Base-by-base conservation (phyloP, 371 early-diverging fungal species). In the Mucor irregularis region DNA sequence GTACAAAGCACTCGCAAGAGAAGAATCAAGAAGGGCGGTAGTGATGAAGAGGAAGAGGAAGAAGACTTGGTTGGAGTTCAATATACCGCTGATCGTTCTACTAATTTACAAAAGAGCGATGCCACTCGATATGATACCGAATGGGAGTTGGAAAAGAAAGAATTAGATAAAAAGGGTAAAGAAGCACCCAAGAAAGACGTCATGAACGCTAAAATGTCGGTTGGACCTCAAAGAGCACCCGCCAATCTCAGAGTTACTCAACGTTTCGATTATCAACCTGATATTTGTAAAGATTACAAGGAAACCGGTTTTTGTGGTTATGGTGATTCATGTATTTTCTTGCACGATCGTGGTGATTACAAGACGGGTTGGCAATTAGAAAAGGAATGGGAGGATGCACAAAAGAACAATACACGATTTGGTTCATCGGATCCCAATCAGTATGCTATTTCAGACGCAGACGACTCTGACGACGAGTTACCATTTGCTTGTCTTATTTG, bases 271-370 rank as follows among this genome's bases (percentile, higher is more conserved):
- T 98, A 97, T 74, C 94, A 95, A 68, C 95, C 95, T n/a, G 96
- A 95, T 58, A 80, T 98, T 26, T 98, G 98, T 82, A 98, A 98
- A 75, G 98, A 98, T 79, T 98, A 96, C 75, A 97, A 97, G 75
- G 90, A 90, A 62, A 92, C 91, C 7, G 94, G 94, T 13, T 93
- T 82, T 69, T 98, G 99, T 77, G 97, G 97, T 25, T 98, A 90
- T 77, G 99, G 99, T 35, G 99, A 98, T 71, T 88, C 89, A 9
- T 98, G 99, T 72, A 93, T 88, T 51, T 98, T 95, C 68, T 87
- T 98, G 78, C 99, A 98, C 66, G 99, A 98, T 69, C 90, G 99
- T 59, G 91, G 95, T 16, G 96, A 93, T 64, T 96, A 96, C 78
- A 97, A 97, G 70, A 84, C 87, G 0, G 97, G 97, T 14, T 96